These are phyloP conservation scores for Aspergillus spinulosporus DNA, from an alignment of 2,329 filamentous ascomycete genomes.

Conservation along the genomic window DNA sequence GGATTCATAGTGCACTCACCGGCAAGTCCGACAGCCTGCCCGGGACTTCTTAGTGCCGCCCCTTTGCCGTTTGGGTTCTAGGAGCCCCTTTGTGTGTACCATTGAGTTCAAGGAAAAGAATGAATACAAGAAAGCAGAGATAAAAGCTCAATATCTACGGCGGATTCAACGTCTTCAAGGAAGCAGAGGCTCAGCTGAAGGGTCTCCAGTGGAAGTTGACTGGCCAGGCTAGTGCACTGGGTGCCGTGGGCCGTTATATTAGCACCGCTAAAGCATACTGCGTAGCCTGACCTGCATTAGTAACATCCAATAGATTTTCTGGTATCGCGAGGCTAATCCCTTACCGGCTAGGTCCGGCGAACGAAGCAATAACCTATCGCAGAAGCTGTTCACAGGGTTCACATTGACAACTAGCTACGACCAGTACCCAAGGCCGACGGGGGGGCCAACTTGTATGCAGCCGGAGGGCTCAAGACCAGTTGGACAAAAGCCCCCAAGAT, in stretches of 20 bases:
- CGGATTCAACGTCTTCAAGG: neutral
- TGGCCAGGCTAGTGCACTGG: neutral
- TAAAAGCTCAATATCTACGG: neutral
- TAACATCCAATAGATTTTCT: neutral
- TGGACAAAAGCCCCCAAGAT: no score
- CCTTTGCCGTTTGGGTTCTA: neutral
- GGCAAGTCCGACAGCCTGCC: slow-evolving; percentile 14
- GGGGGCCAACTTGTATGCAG: no score
- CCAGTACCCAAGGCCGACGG: no score
- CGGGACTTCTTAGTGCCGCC: slow-evolving; percentile 4
- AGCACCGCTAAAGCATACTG: neutral
- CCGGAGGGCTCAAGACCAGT: no score
- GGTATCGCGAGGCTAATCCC: no score
- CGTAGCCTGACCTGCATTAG: neutral
- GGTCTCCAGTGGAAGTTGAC: neutral
- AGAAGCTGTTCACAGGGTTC: no score
- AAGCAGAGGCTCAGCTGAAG: neutral
- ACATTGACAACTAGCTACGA: no score
- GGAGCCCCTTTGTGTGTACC: neutral
- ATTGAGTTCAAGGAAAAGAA: neutral
- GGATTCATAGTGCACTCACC: neutral
- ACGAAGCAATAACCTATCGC: no score
- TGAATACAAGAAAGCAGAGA: neutral
- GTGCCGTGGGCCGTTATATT: neutral
- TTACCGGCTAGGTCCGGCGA: no score